Evolutionary conservation across 192 early-diverging fungal genomes (phyloP).

Genomic region (Blastocladiella britannica): DNA sequence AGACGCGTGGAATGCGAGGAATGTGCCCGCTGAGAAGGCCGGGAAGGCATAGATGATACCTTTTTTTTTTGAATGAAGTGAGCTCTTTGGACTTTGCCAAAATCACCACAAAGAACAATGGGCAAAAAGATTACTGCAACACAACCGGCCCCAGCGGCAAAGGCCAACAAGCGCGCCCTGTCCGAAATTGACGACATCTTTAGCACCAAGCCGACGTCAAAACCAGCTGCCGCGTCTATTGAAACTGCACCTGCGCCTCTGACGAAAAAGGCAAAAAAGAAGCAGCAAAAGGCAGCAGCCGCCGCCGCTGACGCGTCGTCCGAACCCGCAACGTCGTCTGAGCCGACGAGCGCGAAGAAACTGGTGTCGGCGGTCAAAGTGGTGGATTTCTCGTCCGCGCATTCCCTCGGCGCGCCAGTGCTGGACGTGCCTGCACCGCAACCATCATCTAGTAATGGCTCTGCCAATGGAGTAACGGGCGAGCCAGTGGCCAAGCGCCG

Average conservation of each 20-base stretch:
- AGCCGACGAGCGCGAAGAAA: background rate
- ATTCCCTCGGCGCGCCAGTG: background rate
- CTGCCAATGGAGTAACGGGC: background rate
- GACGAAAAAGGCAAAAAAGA: background rate
- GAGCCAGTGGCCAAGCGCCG: background rate
- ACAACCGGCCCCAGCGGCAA: too few species aligned
- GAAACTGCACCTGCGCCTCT: background rate
- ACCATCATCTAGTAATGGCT: too few species aligned
- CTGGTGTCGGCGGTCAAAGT: background rate
- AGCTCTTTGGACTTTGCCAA: too few species aligned
- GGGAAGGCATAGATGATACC: too few species aligned
- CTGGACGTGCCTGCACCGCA: too few species aligned
- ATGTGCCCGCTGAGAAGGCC: too few species aligned
- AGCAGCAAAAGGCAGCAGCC: background rate
- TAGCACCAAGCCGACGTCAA: background rate
- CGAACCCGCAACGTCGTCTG: too few species aligned
- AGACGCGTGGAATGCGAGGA: constrained; percentile 10
- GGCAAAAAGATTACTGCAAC: too few species aligned
- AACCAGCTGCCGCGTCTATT: too few species aligned
- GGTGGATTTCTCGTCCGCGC: background rate
- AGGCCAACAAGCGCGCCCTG: background rate
- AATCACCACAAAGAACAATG: too few species aligned
- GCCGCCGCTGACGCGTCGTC: too few species aligned
- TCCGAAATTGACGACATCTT: background rate
- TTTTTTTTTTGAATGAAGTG: too few species aligned